phyloP scores from a whole-genome alignment of 78 protist species.

The Guillardia theta region DNA sequence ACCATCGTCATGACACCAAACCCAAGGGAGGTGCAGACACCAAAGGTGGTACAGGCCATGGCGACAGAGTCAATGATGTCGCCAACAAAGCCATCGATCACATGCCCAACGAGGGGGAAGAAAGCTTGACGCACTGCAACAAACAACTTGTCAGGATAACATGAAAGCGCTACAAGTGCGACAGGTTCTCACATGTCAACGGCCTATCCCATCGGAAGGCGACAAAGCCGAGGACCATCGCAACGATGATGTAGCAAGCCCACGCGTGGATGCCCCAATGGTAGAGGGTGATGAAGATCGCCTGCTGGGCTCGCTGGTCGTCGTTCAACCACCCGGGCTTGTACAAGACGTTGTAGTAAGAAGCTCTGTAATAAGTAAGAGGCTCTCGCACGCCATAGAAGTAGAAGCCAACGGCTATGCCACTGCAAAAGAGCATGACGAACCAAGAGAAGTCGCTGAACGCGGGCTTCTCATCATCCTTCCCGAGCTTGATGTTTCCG shows the following conservation, averaged over 20 bases:
- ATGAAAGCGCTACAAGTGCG: too few relatives aligned
- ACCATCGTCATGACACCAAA: not conserved
- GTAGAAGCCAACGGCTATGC: not conserved
- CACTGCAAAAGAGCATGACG: not conserved
- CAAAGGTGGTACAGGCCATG: not conserved
- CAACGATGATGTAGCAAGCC: not conserved
- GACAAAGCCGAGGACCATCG: not conserved
- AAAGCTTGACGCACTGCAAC: too few relatives aligned
- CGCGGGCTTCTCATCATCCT: not conserved
- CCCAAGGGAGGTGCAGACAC: not conserved
- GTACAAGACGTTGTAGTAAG: not conserved
- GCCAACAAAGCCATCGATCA: not conserved
- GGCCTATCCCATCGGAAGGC: not conserved
- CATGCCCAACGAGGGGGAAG: not conserved
- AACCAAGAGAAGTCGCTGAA: not conserved
- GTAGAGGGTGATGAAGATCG: not conserved
- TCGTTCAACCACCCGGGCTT: not conserved
- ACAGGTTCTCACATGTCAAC: too few relatives aligned
- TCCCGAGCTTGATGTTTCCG: not conserved
- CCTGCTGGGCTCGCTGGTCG: not conserved
- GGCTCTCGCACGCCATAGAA: not conserved
- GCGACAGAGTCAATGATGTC: not conserved
- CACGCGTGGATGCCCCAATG: not conserved
- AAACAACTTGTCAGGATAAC: too few relatives aligned
- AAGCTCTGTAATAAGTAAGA: not conserved